phyloP scores from a whole-genome alignment of 768 basidiomycete genomes.

The Leccinellum rugosiceps region DNA sequence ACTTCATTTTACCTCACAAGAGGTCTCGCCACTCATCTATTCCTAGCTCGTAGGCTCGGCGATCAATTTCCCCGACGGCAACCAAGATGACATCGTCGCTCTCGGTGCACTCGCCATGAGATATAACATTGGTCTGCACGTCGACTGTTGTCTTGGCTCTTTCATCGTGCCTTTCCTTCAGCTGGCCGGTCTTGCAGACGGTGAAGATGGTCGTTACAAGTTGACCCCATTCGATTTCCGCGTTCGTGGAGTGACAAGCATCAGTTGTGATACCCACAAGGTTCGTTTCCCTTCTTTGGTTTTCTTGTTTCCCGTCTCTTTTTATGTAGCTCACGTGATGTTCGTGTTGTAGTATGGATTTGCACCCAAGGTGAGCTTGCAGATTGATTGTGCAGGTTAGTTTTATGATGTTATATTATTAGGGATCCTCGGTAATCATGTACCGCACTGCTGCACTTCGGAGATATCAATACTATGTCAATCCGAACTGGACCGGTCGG shows the following conservation, averaged over 20 bases:
- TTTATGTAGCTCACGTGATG: conserved; percentile 5
- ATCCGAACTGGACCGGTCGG: conserved; percentile 73
- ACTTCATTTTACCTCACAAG: conserved; percentile 2
- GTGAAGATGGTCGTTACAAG: conserved; percentile 51
- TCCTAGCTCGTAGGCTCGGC: conserved; percentile 79
- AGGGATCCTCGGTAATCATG: conserved; percentile 96
- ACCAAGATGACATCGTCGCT: conserved; percentile 80
- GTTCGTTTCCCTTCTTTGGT: conserved; percentile 32
- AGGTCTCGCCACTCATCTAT: not conserved
- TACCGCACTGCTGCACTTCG: conserved; percentile 78
- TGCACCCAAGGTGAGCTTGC: conserved; percentile 70
- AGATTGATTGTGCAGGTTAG: not conserved
- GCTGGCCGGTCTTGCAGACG: conserved; percentile 63
- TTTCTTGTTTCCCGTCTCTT: not conserved
- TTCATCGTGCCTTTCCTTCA: conserved; percentile 95
- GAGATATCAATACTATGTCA: conserved; percentile 82
- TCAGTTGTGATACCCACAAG: conserved; percentile 97
- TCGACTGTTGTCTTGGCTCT: conserved; percentile 92
- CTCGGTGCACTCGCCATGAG: conserved; percentile 71
- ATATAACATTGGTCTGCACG: conserved; percentile 83
- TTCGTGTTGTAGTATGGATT: conserved; percentile 71
- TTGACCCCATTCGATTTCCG: conserved; percentile 84
- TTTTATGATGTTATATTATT: not conserved
- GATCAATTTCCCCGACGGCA: conserved; percentile 82
- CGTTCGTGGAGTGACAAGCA: conserved; percentile 87